phyloP scores from a whole-genome alignment of 169 alveolate genomes.

The Cyclospora cayetanensis region DNA sequence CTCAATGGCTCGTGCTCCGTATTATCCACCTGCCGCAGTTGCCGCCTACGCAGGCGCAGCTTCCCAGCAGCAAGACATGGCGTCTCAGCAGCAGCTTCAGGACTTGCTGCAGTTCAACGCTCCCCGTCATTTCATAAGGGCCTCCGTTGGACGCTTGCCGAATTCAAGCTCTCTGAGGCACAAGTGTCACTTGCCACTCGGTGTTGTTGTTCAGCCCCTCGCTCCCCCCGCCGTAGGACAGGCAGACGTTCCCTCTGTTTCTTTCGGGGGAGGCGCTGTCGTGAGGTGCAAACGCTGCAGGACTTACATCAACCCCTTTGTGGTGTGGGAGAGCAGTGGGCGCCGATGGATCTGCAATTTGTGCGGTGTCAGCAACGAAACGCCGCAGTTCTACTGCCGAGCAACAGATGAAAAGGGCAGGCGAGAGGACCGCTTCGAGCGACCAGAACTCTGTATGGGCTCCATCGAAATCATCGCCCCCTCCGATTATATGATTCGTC shows the following conservation, averaged over 20 bases:
- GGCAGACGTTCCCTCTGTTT: constrained; percentile 69
- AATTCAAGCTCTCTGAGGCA: constrained; percentile 44
- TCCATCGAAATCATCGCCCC: constrained; percentile 96
- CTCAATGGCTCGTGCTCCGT: not conserved
- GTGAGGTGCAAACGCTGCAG: constrained; percentile 77
- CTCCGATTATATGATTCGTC: constrained; percentile 96
- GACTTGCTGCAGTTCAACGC: constrained; percentile 70
- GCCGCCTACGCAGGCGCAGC: not conserved
- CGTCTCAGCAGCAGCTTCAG: constrained; percentile 65
- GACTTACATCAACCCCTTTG: constrained; percentile 96
- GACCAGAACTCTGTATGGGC: constrained; percentile 93
- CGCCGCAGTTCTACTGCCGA: constrained; percentile 77
- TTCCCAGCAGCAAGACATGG: constrained; percentile 11
- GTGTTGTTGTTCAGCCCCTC: constrained; percentile 75
- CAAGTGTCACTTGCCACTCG: constrained; percentile 70
- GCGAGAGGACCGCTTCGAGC: constrained; percentile 86
- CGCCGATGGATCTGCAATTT: constrained; percentile 96
- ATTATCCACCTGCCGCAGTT: not conserved
- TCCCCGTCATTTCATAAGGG: constrained; percentile 57
- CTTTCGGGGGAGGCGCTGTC: constrained; percentile 44
- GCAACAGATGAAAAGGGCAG: constrained; percentile 82
- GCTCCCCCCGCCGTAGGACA: constrained; percentile 73
- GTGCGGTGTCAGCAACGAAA: constrained; percentile 94
- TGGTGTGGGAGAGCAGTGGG: constrained; percentile 94
- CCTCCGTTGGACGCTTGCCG: constrained; percentile 64